A percentile compares a stretch with the other conserved stretches of the same genome.
phyloP scores from a whole-genome alignment of 2,329 filamentous ascomycete genomes.

The Akanthomyces dipterigenus region DNA sequence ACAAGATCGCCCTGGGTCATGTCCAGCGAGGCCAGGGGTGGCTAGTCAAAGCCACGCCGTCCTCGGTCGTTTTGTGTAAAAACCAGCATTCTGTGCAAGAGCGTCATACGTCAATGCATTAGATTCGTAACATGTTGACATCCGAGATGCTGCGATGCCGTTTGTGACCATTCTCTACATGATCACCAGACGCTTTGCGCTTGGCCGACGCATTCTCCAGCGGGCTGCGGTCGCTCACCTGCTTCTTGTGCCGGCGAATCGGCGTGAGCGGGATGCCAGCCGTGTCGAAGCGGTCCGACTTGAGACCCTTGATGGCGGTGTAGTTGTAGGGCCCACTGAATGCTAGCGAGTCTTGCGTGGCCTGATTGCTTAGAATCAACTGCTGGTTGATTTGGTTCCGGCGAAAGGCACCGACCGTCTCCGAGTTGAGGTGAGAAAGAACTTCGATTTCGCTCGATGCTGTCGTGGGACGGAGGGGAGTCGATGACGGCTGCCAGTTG shows the following conservation, averaged over 20 bases:
- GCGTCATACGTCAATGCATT: conserved; percentile 17
- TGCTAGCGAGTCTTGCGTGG: conserved; percentile 55
- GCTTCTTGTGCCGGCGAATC: conserved; percentile 50
- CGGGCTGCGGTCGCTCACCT: conserved; percentile 43
- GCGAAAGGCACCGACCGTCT: conserved; percentile 73
- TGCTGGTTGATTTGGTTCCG: conserved; percentile 58
- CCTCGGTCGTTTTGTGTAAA: conserved; percentile 35
- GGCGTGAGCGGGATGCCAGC: conserved; percentile 64
- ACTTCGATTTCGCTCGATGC: conserved; percentile 40
- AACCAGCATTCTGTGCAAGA: conserved; percentile 12
- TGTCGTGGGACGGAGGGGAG: conserved; percentile 44
- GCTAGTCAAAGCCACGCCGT: conserved; percentile 34
- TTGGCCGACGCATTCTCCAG: conserved; percentile 44
- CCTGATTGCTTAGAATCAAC: conserved; percentile 53
- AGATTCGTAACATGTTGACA: conserved; percentile 42
- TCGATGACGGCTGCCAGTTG: conserved; percentile 45
- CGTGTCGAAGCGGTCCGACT: conserved; percentile 58
- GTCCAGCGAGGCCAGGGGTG: conserved; percentile 36
- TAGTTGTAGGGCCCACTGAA: conserved; percentile 55
- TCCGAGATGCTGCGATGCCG: conserved; percentile 54
- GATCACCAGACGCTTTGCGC: conserved; percentile 46
- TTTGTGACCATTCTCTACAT: conserved; percentile 39
- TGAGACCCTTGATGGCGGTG: conserved; percentile 56
- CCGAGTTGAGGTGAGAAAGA: conserved; percentile 54
- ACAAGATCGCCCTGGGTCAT: conserved; percentile 7